A percentile compares a stretch with the other conserved stretches of the same genome.
Evolutionary conservation across 2,329 filamentous ascomycete species (phyloP).

Genomic region (Aspergillus neoniger): DNA sequence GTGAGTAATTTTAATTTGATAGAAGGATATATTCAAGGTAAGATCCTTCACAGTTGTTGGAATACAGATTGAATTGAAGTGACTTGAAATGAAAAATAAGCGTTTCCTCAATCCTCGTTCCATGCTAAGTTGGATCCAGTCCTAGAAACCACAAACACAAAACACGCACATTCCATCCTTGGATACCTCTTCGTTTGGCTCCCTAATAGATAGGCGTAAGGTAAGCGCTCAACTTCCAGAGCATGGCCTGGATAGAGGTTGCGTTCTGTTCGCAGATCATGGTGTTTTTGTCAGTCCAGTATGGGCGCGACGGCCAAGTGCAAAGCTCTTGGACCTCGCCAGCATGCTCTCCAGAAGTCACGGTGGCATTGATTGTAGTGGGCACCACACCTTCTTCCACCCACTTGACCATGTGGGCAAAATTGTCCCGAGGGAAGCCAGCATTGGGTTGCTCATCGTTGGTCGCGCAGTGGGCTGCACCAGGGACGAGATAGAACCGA

Average conservation of each 20-base stretch:
- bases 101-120: no score
- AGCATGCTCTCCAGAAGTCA: background rate
- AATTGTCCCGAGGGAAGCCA: background rate
- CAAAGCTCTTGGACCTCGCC: background rate
- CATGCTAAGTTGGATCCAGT: no score
- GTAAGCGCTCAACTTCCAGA: background rate
- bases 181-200: no score
- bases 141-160: no score
- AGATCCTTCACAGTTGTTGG: no score
- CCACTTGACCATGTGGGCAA: background rate
- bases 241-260: background rate
- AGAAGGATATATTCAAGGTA: no score
- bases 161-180: no score
- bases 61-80: no score
- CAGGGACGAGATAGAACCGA: background rate
- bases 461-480: background rate
- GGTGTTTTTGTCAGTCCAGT: constrained; percentile 1
- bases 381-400: background rate
- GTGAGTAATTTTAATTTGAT: no score
- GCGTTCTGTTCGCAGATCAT: constrained; percentile 1
- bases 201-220: no score
- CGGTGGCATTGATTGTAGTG: background rate
- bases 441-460: constrained; percentile 4
- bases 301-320: constrained; percentile 1
- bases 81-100: no score